Evolutionary conservation across 2,329 filamentous ascomycete species (phyloP).

Genomic region (Calonectria hongkongensis): DNA sequence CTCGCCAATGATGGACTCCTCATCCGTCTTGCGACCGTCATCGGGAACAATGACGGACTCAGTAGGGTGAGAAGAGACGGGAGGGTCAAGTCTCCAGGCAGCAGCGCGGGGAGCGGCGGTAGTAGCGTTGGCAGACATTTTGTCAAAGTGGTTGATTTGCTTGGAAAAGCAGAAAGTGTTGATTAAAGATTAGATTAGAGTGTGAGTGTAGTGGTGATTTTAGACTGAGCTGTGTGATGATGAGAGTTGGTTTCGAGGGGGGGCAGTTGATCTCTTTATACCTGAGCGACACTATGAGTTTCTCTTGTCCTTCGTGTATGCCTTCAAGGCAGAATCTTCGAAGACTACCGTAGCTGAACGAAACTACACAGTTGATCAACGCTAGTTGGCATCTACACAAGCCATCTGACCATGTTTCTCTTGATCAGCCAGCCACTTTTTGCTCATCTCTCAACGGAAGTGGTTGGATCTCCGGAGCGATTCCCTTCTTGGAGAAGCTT

Average conservation of each 20-base stretch:
- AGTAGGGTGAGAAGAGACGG: conserved; percentile 29
- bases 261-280: background rate
- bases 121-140: conserved; percentile 21
- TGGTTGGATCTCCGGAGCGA: background rate
- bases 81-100: conserved; percentile 38
- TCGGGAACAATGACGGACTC: conserved; percentile 36
- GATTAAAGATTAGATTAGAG: conserved; percentile 27
- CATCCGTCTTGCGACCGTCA: conserved; percentile 31
- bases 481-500: background rate
- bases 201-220: background rate
- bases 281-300: background rate
- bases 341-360: background rate
- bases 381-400: background rate
- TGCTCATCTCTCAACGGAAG: background rate
- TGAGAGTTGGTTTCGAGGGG: background rate
- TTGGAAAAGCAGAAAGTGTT: background rate
- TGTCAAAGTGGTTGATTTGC: background rate
- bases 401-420: conserved; percentile 4
- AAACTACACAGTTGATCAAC: background rate
- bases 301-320: background rate
- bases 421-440: conserved; percentile 13
- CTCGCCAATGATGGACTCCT: conserved; percentile 41
- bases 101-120: conserved; percentile 28
- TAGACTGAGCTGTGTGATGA: conserved; percentile 11
- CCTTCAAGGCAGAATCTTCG: background rate